Percentiles rank a stretch among this genome's conserved stretches.
Evolutionary conservation across 768 basidiomycete genomes (phyloP).

Genomic region (Tubosaeta sp.): DNA sequence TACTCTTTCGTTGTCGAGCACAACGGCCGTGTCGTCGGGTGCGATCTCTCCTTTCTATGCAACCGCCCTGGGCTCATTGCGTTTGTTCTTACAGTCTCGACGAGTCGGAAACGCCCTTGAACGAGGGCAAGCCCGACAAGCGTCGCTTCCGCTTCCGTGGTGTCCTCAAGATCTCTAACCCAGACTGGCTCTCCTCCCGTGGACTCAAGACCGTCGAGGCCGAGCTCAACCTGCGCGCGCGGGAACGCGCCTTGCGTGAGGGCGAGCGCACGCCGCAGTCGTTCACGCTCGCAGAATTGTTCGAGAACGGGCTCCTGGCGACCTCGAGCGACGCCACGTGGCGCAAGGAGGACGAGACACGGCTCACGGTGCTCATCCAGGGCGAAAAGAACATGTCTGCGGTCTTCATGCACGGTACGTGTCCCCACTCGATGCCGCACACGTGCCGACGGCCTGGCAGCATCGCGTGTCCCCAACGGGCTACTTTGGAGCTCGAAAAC

Average conservation of each 20-base stretch:
- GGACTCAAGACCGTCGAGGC: conserved; percentile 39
- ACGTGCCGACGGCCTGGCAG: conserved; percentile 16
- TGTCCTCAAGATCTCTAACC: conserved; percentile 40
- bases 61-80: conserved; percentile 1
- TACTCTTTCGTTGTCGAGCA: conserved; percentile 30
- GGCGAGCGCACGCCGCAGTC: conserved; percentile 16
- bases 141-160: conserved; percentile 48
- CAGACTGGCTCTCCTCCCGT: conserved; percentile 47
- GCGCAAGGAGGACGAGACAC: conserved; percentile 14
- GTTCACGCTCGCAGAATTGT: conserved; percentile 36
- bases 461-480: conserved; percentile 26
- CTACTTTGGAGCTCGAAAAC: conserved; percentile 30
- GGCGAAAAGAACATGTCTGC: conserved; percentile 39
- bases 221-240: conserved; percentile 42
- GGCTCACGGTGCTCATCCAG: conserved; percentile 40
- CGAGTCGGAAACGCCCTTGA: conserved; percentile 39
- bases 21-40: conserved; percentile 25
- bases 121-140: conserved; percentile 27
- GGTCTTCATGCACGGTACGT: conserved; percentile 38
- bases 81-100: conserved; percentile 37
- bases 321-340: conserved; percentile 12
- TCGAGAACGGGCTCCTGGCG: conserved; percentile 19
- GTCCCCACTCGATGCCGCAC: background rate
- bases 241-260: conserved; percentile 22
- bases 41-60: background rate